Conservation (phyloP, 164 flowering plant genomes). For the Stephania japonica region DNA sequence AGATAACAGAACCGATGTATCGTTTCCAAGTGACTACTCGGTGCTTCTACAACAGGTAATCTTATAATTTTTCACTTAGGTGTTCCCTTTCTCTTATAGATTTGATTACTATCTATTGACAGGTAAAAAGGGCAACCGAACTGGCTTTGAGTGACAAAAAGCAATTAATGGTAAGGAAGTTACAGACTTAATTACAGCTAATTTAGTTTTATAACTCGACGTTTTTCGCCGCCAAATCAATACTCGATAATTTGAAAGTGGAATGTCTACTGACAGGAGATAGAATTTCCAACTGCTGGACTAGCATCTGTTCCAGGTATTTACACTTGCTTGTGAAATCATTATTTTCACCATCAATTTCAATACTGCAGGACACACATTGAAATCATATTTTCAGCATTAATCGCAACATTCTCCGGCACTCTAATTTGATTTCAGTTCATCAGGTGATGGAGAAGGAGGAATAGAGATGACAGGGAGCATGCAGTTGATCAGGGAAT, state of each 20-base stretch:
- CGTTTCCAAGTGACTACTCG: constrained; percentile 64
- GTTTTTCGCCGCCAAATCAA: background rate
- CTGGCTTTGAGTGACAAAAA: constrained; percentile 57
- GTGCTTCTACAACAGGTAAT: constrained; percentile 76
- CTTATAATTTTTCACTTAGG: background rate
- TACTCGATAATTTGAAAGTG: constrained; percentile 16
- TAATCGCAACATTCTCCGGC: background rate
- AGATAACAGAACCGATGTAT: constrained; percentile 36
- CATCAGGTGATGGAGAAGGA: constrained; percentile 95
- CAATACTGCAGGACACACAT: too few relatives aligned
- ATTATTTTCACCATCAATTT: background rate
- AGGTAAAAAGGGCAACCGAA: constrained; percentile 76
- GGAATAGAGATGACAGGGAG: constrained; percentile 95
- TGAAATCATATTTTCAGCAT: background rate
- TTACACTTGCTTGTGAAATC: constrained; percentile 1
- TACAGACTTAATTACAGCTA: background rate
- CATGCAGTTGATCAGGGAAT: constrained; percentile 83
- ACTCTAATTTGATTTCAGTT: constrained; percentile 5
- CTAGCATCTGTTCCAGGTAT: constrained; percentile 89
- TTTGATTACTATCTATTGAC: constrained; percentile 9
- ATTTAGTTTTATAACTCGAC: too few relatives aligned
- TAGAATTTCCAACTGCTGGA: constrained; percentile 93
- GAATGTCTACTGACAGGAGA: constrained; percentile 54
- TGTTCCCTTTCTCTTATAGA: background rate
- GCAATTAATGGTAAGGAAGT: constrained; percentile 66